These are phyloP conservation scores for Caryopteris hybrid DNA, from an alignment of 305 asterid genomes.

Conservation along the genomic window DNA sequence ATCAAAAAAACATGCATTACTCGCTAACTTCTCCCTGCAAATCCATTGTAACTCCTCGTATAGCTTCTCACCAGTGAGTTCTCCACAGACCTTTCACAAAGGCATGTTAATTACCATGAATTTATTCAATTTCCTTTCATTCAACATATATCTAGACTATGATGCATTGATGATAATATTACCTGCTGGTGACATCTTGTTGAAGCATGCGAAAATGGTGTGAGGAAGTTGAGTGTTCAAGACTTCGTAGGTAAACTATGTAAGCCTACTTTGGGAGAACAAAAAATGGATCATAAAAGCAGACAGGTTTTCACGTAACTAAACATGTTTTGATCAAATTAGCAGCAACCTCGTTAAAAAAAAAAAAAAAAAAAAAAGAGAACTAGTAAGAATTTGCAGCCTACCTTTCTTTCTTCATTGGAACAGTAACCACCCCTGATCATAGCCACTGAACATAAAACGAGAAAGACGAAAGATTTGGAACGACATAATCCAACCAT, in stretches of 20 bases:
- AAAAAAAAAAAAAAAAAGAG: background rate
- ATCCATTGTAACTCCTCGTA: slow-evolving; percentile 44
- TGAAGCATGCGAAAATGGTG: slow-evolving; percentile 22
- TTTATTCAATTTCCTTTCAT: background rate
- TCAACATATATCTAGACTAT: too few species aligned
- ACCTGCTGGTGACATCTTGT: slow-evolving; percentile 24
- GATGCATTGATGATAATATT: background rate
- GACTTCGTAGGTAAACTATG: slow-evolving; percentile 29
- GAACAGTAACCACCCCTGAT: background rate
- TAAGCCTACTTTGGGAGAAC: slow-evolving; percentile 11
- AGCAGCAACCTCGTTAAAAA: background rate
- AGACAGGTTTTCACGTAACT: background rate
- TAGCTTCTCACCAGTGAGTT: slow-evolving; percentile 36
- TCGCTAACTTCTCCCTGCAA: slow-evolving; percentile 37
- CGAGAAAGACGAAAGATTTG: background rate
- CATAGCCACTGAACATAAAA: slow-evolving; percentile 9
- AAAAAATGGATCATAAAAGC: background rate
- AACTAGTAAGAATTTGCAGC: too few species aligned
- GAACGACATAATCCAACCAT: slow-evolving; percentile 7
- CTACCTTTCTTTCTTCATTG: slow-evolving; percentile 21
- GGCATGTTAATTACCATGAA: background rate
- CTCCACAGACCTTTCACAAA: slow-evolving; percentile 11
- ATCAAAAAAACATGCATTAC: slow-evolving; percentile 8
- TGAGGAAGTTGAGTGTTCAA: background rate
- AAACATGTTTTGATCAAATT: background rate